A percentile compares a stretch with the other conserved stretches of the same genome.
Evolutionary conservation across 192 early-diverging fungal species (phyloP).

Genomic region (Rhizoclosmatium sp.): DNA sequence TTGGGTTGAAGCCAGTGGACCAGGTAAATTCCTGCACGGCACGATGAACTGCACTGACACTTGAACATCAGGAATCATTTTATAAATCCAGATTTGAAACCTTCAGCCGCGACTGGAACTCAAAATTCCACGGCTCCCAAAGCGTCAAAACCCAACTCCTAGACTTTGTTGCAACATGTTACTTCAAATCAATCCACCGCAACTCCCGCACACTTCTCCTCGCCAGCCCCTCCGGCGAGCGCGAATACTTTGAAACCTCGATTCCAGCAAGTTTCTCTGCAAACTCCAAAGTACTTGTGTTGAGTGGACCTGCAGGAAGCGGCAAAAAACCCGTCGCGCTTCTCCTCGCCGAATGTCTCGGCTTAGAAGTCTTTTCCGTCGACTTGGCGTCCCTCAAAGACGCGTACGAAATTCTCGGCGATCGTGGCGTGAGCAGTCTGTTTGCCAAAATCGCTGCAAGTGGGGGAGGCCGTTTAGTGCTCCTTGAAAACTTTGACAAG

Average conservation of each 20-base stretch:
- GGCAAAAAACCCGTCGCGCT: background rate
- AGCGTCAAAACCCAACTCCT: background rate
- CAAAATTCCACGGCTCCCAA: background rate
- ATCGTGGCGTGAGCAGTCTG: background rate
- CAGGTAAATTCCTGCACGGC: too few species aligned
- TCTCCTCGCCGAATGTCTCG: background rate
- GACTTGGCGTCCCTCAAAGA: background rate
- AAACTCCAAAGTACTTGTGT: background rate
- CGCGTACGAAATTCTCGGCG: background rate
- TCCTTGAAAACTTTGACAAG: background rate
- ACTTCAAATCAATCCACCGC: background rate
- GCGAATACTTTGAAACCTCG: background rate
- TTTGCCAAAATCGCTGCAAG: background rate
- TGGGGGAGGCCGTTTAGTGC: background rate
- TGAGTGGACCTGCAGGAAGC: background rate
- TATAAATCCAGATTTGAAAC: background rate
- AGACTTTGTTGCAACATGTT: background rate
- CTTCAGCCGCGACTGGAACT: background rate
- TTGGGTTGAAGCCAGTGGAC: too few species aligned
- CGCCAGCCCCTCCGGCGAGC: background rate
- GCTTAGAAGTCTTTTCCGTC: background rate
- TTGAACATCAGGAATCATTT: background rate
- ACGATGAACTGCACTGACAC: too few species aligned
- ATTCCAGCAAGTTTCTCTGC: background rate
- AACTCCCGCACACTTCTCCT: background rate